These are phyloP conservation scores for Suhomyces panamericanus DNA, from an alignment of 1,139 yeast species.

Conservation along the genomic window DNA sequence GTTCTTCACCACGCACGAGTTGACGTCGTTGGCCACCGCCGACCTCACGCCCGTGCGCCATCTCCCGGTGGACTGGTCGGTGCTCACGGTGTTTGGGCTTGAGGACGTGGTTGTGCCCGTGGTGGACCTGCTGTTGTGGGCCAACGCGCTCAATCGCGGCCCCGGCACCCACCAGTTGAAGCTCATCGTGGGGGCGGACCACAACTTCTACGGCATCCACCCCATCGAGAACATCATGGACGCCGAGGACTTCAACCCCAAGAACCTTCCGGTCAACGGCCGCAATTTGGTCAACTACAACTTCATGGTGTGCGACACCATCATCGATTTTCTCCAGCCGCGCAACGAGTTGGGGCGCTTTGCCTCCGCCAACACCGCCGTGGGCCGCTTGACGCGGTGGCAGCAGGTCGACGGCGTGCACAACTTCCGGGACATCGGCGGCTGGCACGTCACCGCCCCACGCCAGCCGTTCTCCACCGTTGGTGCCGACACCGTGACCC, in stretches of 20 bases:
- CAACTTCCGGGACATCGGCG: conserved; percentile 82
- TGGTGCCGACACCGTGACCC: neutral
- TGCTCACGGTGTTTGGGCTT: conserved; percentile 71
- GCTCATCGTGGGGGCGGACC: conserved; percentile 71
- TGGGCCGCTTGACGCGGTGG: conserved; percentile 55
- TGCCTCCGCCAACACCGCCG: conserved; percentile 32
- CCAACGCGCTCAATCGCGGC: conserved; percentile 55
- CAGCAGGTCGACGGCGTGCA: conserved; percentile 63
- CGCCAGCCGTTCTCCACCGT: conserved; percentile 20
- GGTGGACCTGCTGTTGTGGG: conserved; percentile 58
- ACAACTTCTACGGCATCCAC: conserved; percentile 64
- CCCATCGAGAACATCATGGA: conserved; percentile 33
- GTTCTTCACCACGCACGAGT: conserved; percentile 53
- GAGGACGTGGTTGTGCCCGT: conserved; percentile 66
- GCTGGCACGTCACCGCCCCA: conserved; percentile 53
- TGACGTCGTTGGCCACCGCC: conserved; percentile 51
- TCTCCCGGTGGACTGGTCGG: conserved; percentile 50
- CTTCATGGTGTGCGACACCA: conserved; percentile 50
- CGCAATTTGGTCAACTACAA: conserved; percentile 57
- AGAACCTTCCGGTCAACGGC: conserved; percentile 43
- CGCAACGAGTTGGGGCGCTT: conserved; percentile 56
- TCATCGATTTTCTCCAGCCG: conserved; percentile 54
- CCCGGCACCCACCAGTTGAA: conserved; percentile 54
- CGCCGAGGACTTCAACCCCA: conserved; percentile 35
- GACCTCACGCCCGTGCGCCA: conserved; percentile 45